phyloP scores from a whole-genome alignment of 352 stramenopile species.

The Pythium dissotocum region DNA sequence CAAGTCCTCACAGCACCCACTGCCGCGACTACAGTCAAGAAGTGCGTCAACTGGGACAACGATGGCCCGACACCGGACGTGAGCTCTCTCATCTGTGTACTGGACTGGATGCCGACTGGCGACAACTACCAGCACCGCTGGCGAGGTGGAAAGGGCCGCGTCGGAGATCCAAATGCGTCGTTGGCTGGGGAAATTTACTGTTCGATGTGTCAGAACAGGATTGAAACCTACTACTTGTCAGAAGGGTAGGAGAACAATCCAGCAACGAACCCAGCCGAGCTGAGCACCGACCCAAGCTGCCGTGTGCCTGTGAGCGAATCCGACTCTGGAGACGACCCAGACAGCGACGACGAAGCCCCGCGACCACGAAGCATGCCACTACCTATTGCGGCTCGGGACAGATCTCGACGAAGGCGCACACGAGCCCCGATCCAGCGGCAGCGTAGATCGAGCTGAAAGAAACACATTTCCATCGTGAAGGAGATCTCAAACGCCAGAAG shows the following conservation, averaged over 20 bases:
- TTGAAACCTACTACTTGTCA: no score
- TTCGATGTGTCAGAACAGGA: no score
- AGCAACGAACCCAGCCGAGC: no score
- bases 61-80: slow-evolving; percentile 7
- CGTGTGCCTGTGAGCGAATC: not conserved
- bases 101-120: slow-evolving; percentile 26
- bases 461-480: slow-evolving; percentile 1
- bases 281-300: not conserved
- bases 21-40: not conserved
- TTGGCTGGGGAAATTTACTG: no score
- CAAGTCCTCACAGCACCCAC: not conserved
- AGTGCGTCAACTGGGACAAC: slow-evolving; percentile 9
- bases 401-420: no score
- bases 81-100: slow-evolving; percentile 27
- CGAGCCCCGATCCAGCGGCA: not conserved
- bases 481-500: not conserved
- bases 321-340: not conserved
- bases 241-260: no score
- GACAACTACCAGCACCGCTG: slow-evolving; percentile 25
- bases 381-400: no score
- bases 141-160: slow-evolving; percentile 22
- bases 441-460: slow-evolving; percentile 11
- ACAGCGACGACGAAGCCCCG: not conserved
- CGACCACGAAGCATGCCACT: not conserved
- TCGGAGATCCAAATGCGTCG: no score